Conservation (phyloP, 2,329 filamentous ascomycete genomes). For the Aureobasidium sp. region DNA sequence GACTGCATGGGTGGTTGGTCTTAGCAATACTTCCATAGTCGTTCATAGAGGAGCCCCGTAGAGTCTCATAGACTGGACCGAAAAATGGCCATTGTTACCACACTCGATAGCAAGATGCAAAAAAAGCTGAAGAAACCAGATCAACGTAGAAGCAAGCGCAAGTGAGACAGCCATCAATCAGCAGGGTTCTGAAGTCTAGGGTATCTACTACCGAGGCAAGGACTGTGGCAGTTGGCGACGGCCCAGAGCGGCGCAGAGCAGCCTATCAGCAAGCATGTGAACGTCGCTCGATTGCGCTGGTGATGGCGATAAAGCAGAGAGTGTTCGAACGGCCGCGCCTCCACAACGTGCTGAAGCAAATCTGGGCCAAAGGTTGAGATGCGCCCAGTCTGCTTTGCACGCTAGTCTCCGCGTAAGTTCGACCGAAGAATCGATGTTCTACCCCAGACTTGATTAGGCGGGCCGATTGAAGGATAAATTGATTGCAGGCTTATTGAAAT, state of each 20-base stretch:
- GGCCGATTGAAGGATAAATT: slow-evolving; percentile 6
- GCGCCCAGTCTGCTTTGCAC: background rate
- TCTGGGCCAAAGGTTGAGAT: slow-evolving; percentile 8
- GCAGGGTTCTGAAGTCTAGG: background rate
- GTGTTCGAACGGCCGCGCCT: background rate
- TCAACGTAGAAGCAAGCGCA: slow-evolving; percentile 4
- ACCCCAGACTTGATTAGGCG: slow-evolving; percentile 1
- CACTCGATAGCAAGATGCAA: background rate
- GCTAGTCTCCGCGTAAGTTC: slow-evolving; percentile 10
- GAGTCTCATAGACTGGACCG: background rate
- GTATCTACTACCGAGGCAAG: background rate
- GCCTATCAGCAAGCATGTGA: slow-evolving; percentile 1
- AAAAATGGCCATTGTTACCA: background rate
- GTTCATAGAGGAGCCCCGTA: background rate
- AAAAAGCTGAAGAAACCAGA: background rate
- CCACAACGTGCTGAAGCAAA: slow-evolving; percentile 2
- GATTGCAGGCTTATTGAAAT: slow-evolving; percentile 5
- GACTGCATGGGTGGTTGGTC: background rate
- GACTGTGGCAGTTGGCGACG: background rate
- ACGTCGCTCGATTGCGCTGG: slow-evolving; percentile 2
- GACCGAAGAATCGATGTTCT: background rate
- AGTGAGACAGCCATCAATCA: slow-evolving; percentile 8
- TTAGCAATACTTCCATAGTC: background rate
- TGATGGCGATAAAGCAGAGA: background rate
- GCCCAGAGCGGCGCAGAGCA: background rate